Percentiles rank a stretch among this genome's conserved stretches.
Conservation (phyloP, 2,329 filamentous ascomycete genomes). For the Aspergillus fructus region DNA sequence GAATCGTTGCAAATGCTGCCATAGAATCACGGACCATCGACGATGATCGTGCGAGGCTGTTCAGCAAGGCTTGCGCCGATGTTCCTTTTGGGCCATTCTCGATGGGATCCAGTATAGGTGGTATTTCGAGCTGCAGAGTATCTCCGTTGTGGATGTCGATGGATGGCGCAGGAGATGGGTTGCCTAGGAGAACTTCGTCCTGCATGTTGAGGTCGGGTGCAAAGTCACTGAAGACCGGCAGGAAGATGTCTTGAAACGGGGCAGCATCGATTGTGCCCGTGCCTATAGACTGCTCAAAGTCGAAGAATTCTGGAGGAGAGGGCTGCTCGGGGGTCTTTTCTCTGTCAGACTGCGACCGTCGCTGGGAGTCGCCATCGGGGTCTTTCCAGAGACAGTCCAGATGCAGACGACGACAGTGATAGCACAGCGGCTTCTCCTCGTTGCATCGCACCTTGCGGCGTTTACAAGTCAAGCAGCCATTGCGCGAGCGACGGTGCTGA, state of each 20-base stretch:
- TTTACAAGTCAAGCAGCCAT: neutral
- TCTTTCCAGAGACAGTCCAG: slow-evolving; percentile 1
- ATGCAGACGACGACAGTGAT: neutral
- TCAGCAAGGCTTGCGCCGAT: neutral
- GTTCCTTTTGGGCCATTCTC: neutral
- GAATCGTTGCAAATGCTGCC: neutral
- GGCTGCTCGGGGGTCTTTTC: neutral
- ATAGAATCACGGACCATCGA: neutral
- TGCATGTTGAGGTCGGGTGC: neutral
- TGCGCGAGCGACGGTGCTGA: neutral
- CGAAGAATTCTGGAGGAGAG: neutral
- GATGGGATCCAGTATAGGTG: neutral
- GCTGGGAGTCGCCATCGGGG: neutral
- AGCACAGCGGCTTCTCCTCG: neutral
- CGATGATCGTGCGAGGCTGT: neutral
- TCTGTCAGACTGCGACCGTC: neutral
- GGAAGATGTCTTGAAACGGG: neutral
- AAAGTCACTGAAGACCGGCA: neutral
- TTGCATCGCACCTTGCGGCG: neutral
- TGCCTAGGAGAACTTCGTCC: neutral
- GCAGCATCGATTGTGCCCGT: neutral
- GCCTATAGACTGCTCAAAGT: neutral
- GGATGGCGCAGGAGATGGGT: neutral
- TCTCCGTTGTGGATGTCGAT: neutral
- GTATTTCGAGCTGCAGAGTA: neutral